Evolutionary conservation across 2,329 filamentous ascomycete species (phyloP).

Genomic region (Microsporum audouinii): DNA sequence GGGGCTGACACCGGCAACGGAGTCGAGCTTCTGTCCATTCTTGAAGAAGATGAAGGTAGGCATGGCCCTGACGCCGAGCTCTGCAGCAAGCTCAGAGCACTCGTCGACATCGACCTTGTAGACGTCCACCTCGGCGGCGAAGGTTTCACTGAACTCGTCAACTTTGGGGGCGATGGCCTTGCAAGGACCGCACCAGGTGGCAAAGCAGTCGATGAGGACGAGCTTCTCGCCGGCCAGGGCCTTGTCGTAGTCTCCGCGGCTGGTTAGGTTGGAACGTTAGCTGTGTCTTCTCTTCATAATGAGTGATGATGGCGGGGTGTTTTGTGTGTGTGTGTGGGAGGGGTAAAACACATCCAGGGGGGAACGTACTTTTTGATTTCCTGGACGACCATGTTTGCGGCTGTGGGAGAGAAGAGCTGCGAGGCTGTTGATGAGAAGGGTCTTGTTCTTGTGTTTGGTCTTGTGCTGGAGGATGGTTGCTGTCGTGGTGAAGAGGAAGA

Average conservation of each 20-base stretch:
- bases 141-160: conserved; percentile 40
- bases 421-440: conserved; percentile 21
- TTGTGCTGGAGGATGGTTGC: background rate
- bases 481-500: conserved; percentile 11
- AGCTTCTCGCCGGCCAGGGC: conserved; percentile 43
- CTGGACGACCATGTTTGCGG: conserved; percentile 38
- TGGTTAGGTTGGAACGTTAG: conserved; percentile 13
- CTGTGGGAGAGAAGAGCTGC: conserved; percentile 34
- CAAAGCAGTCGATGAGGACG: conserved; percentile 43
- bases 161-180: conserved; percentile 44
- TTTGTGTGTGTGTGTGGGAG: background rate
- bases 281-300: background rate
- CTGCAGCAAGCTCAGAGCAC: conserved; percentile 39
- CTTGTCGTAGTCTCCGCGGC: conserved; percentile 32
- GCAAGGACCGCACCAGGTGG: conserved; percentile 48
- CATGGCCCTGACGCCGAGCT: conserved; percentile 41
- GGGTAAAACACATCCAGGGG: background rate
- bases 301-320: background rate
- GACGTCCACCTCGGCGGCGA: conserved; percentile 39
- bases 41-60: conserved; percentile 33
- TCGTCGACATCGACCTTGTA: conserved; percentile 47
- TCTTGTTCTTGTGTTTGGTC: conserved; percentile 13
- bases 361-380: conserved; percentile 30
- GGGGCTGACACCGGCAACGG: conserved; percentile 50
- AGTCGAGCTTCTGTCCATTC: conserved; percentile 25